phyloP scores from a whole-genome alignment of 2,329 filamentous ascomycete genomes.

The Parascedosporium putredinis region DNA sequence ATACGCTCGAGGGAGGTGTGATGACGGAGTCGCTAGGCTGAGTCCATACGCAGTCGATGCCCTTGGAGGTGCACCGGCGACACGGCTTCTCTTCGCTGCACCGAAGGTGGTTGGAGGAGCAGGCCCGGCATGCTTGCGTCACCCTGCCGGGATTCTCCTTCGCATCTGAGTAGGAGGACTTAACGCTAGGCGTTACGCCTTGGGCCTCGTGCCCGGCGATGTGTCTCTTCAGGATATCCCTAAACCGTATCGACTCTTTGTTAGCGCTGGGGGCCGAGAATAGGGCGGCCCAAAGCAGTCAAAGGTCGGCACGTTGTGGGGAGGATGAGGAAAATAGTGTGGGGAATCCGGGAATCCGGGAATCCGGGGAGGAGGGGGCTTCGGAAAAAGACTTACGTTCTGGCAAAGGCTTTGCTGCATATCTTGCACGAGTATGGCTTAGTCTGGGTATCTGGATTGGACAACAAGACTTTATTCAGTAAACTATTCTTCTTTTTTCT shows the following conservation, averaged over 20 bases:
- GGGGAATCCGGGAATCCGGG: too few species aligned
- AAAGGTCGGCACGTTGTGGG: too few species aligned
- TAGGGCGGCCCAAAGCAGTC: too few species aligned
- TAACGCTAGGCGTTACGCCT: constrained; percentile 28
- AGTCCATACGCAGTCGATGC: constrained; percentile 31
- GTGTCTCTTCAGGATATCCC: constrained; percentile 41
- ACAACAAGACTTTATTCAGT: not conserved
- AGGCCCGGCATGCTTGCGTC: constrained; percentile 40
- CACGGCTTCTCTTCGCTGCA: constrained; percentile 46
- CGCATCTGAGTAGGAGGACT: not conserved
- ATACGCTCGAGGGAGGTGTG: constrained; percentile 10
- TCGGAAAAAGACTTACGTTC: constrained; percentile 23
- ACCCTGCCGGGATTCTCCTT: constrained; percentile 26
- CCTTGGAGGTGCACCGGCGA: constrained; percentile 37
- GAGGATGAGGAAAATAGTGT: too few species aligned
- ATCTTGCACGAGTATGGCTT: constrained; percentile 38
- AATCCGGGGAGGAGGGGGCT: not conserved
- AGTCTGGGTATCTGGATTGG: constrained; percentile 31
- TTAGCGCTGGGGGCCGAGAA: too few species aligned
- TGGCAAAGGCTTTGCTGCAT: constrained; percentile 42
- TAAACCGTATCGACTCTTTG: constrained; percentile 6
- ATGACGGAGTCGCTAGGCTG: constrained; percentile 10
- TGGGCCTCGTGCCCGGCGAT: constrained; percentile 33
- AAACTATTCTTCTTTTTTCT: not conserved
- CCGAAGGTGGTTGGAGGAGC: constrained; percentile 42